Evolutionary conservation across 1,139 yeast genomes (phyloP).

Genomic region (Yamadazyma siamensis): DNA sequence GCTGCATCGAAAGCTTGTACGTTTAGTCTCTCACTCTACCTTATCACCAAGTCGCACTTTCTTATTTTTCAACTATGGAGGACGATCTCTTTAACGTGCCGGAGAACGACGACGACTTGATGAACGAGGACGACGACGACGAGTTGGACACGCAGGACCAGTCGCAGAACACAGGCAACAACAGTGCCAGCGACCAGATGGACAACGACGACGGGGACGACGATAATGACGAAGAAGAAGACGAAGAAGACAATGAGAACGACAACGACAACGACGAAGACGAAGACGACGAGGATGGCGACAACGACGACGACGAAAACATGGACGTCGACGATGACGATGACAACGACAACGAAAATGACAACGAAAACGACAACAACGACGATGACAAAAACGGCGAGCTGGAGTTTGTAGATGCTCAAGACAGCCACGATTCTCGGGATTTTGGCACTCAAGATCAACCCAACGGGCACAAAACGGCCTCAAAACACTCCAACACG

Average conservation of each 20-base stretch:
- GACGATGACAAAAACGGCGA: constrained; percentile 15
- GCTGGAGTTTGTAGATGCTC: constrained; percentile 19
- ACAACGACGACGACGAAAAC: constrained; percentile 17
- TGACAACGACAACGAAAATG: constrained; percentile 16
- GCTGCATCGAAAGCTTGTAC: background rate
- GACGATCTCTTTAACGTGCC: constrained; percentile 19
- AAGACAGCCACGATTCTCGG: constrained; percentile 15
- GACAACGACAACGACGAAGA: constrained; percentile 19
- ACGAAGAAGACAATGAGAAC: constrained; percentile 19
- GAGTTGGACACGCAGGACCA: constrained; percentile 15
- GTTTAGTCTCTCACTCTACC: background rate
- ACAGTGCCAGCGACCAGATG: constrained; percentile 10
- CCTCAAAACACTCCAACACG: background rate
- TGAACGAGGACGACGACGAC: constrained; percentile 16
- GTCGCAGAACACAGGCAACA: background rate
- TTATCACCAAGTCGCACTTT: background rate
- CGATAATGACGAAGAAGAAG: constrained; percentile 11
- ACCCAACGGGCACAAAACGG: no score
- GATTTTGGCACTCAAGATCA: no score
- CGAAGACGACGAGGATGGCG: constrained; percentile 12
- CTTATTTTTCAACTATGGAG: constrained; percentile 12
- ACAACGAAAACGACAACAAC: constrained; percentile 20
- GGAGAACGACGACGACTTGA: constrained; percentile 25
- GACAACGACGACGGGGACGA: no score
- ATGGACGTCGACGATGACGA: constrained; percentile 18